phyloP scores from a whole-genome alignment of 805 yeast species.

The Myxozyma neotropica region DNA sequence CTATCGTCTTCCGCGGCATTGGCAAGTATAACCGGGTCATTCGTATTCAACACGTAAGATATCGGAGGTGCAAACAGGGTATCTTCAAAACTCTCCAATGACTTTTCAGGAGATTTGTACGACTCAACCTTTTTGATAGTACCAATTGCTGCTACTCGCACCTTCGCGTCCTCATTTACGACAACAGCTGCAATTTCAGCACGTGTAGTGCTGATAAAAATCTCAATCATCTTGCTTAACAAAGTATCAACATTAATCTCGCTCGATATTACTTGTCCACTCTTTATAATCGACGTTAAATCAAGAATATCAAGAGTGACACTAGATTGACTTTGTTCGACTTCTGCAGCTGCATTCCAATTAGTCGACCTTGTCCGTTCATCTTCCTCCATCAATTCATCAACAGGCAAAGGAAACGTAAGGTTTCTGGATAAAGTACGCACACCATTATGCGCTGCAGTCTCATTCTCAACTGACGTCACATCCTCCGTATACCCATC shows the following conservation, averaged over 20 bases:
- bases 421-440: neutral
- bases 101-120: slow-evolving; percentile 7
- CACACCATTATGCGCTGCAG: neutral
- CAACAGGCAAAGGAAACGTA: neutral
- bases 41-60: slow-evolving; percentile 24
- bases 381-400: neutral
- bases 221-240: slow-evolving; percentile 32
- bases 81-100: slow-evolving; percentile 16
- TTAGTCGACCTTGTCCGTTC: neutral
- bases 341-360: neutral
- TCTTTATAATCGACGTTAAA: slow-evolving; percentile 34
- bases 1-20: slow-evolving; percentile 27
- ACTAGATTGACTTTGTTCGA: neutral
- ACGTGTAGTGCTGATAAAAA: slow-evolving; percentile 33
- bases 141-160: slow-evolving; percentile 32
- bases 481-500: neutral
- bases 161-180: slow-evolving; percentile 24
- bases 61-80: slow-evolving; percentile 17
- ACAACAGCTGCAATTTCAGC: slow-evolving; percentile 33
- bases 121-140: slow-evolving; percentile 21
- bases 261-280: slow-evolving; percentile 34
- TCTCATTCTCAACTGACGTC: neutral
- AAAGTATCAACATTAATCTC: slow-evolving; percentile 34
- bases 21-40: slow-evolving; percentile 26
- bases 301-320: slow-evolving; percentile 34